Base-by-base conservation (phyloP, 805 yeast species). In the Kodamaea jinghongensis region DNA sequence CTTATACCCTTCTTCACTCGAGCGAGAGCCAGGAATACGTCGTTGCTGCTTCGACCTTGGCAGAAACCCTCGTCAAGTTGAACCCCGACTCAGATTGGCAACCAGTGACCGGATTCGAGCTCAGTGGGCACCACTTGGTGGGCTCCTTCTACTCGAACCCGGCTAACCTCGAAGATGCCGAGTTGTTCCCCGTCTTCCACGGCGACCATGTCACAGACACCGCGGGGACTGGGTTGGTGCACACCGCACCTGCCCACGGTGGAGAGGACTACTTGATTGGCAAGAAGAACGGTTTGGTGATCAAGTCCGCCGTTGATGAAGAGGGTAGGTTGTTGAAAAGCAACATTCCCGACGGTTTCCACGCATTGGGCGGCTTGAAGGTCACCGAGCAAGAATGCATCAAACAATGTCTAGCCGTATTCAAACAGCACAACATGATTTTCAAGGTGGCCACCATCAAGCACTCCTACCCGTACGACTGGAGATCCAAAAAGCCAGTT, bases 221-320 rank as follows among this genome's bases (percentile, higher is more conserved):
- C 1, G 79, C 93, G 0, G 99, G 99, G 60, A 87, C 99, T 0
- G 99, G 99, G 2, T 65, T 93, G 10, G 99, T 93, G 1, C 99
- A 93, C 56, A 85, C 88, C 14, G 98, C 99, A 0, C 98, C 99
- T 1, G 98, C 97, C 0, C 99, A 93, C 58, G 99, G 99, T 52
- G 77, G 81, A 52, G 99, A 93, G 49, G 99, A 93, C 66, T 90
- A 86, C 56, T 53, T 82, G 6, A 71, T 83, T 26, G 91, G 96
- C 25, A 59, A 75, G 42, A 60, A 67, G 15, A 63, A 83, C 45
- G 70, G 70, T 0, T 69, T 93, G 15, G 67, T 61, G 7, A 77
- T 86, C 0, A 76, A 67, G 44, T 87, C 96, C 0, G 88, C 93
- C 0, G 95, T 93, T 2, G 87, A 93, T 55, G 76, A 75, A 41